Evolutionary conservation across 2,329 filamentous ascomycete genomes (phyloP), one percentile per base, ranked within the genome.

Genomic region (Hymenoscyphus infarciens): DNA sequence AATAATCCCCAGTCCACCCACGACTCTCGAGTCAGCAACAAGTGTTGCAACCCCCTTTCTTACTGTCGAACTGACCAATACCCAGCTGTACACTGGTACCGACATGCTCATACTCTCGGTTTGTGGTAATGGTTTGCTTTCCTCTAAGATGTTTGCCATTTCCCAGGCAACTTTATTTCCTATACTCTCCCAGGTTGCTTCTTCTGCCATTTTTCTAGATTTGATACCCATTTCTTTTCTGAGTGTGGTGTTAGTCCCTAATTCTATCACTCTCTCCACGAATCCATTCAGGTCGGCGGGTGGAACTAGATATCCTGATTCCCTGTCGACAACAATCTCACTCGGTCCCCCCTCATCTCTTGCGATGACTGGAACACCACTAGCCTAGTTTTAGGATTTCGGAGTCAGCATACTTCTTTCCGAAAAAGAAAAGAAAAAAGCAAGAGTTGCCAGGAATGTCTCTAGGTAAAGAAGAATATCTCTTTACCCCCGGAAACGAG

Each of bases 161-260:
- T 83, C 81, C 81, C 84, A 85, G 2, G 87, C 87, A 0, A 89
- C 87, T 57, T 83, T 84, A 69, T 88, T 87, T 75, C 88, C 88
- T 74, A 90, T 88, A 75, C 83, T 87, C 63, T 89, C 86, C 88
- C 87, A 90, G 0, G 86, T 90, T 2, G 84, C 86, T 57, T 86
- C 80, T 64, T 83, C 82, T 0, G 87, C 87, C 64, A 86, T 82
- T 22, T 73, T 71, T 59, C 86, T 79, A 1, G 85, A 82, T 8
- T 78, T 76, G 0, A 63, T 62, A 1, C 77, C 75, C 76, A 89
- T 82, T 1, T 67, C 71, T 5, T 68, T 58, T 7, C 84, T 79
- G 16, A 83, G 72, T 0, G 66, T 61, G 0, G 72, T 56, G 63
- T 88, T 78, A 1, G 70, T 74, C 0, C 80, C 79, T 0, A 90